Evolutionary conservation across 495 filamentous ascomycete genomes (phyloP).

Genomic region (Trichoderma virens): DNA sequence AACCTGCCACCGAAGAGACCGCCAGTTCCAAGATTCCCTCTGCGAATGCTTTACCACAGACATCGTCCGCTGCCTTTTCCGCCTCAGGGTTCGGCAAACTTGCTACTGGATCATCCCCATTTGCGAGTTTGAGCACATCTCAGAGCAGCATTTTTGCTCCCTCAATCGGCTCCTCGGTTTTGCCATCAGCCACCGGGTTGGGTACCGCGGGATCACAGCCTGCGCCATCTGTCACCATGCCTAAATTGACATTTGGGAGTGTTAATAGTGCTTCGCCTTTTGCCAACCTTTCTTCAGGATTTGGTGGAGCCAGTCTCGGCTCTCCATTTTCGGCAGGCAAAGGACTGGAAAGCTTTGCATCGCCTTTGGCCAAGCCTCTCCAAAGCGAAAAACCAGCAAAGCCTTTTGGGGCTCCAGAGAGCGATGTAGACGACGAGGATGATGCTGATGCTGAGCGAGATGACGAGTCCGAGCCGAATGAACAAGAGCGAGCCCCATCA

Average conservation of each 20-base stretch:
- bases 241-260: slow-evolving; percentile 29
- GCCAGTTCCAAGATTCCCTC: slow-evolving; percentile 11
- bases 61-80: slow-evolving; percentile 40
- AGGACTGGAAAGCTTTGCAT: slow-evolving; percentile 59
- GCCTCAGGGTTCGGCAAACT: slow-evolving; percentile 46
- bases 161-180: slow-evolving; percentile 14
- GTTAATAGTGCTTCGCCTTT: slow-evolving; percentile 34
- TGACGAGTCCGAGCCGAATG: slow-evolving; percentile 40
- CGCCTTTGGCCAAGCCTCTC: slow-evolving; percentile 30
- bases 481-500: slow-evolving; percentile 29
- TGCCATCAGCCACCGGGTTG: slow-evolving; percentile 21
- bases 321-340: slow-evolving; percentile 36
- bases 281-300: slow-evolving; percentile 21
- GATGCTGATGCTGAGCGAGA: slow-evolving; percentile 31
- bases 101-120: slow-evolving; percentile 38
- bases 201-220: slow-evolving; percentile 18
- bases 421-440: slow-evolving; percentile 43
- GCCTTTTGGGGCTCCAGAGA: slow-evolving; percentile 64
- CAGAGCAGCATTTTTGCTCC: slow-evolving; percentile 8
- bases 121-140: slow-evolving; percentile 18
- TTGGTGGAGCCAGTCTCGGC: slow-evolving; percentile 17
- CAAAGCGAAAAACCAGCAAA: slow-evolving; percentile 52
- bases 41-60: slow-evolving; percentile 15
- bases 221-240: slow-evolving; percentile 20
- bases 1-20: slow-evolving; percentile 2